Evolutionary conservation across 352 stramenopile species (phyloP), one percentile per base, ranked within the genome.

Genomic region (Pythium utonaiense): DNA sequence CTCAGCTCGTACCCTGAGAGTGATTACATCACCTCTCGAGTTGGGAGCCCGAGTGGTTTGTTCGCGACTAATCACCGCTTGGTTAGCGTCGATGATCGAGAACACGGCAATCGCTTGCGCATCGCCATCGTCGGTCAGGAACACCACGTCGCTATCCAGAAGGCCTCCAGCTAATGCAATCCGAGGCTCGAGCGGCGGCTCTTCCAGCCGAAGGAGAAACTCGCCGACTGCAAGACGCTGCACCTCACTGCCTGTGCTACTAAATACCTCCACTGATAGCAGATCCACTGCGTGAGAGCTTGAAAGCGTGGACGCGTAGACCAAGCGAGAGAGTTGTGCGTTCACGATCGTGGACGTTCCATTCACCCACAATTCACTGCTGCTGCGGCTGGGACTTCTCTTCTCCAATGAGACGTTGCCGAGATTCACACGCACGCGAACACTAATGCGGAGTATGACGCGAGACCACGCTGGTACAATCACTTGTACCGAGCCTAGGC

Each of bases 331-430:
- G 13, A 77, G 52, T 5, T 34, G 49, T 9, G 34, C 7, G 45
- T 69, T 61, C 22, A 72, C 62, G 2, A 53, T 24, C 3, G 54
- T 27, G 17, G 60, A n/a, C 4, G 69, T 72, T 27, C 62, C 69
- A 24, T 77, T 77, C 21, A 72, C 51, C 69, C 66, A 74, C 16
- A 66, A 6, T 3, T 52, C 40, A 14, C 19, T 42, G 40, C 40
- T 9, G 14, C 19, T 28, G 17, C 21, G 16, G 9, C 12, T 40
- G 13, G 13, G 36, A 14, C 28, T 51, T 34, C 17, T 19, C 0
- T 47, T 34, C 28, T 16, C 3, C n/a, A 53, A n/a, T 24, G 49
- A 44, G 16, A 56, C 30, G 19, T 8, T 21, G 5, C 50, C 59
- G 16, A 56, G 24, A 2, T 12, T 12, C 17, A 51, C 59, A 21